A percentile compares a stretch with the other conserved stretches of the same genome.
Evolutionary conservation across 2,329 filamentous ascomycete genomes (phyloP).

Genomic region (Stagonosporopsis vannaccii): DNA sequence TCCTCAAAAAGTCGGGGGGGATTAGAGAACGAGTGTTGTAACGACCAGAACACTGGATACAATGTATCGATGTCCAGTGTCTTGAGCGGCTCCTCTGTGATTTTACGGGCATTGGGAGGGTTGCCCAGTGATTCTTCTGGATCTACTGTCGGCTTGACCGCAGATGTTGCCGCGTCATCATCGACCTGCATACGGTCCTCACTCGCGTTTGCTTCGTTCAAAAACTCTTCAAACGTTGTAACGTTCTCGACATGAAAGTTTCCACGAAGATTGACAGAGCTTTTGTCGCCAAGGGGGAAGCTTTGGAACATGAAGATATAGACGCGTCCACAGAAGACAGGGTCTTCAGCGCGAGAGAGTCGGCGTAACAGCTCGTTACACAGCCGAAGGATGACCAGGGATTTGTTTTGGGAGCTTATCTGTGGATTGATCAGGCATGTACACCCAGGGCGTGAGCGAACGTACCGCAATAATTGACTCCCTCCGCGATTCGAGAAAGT

Average conservation of each 20-base stretch:
- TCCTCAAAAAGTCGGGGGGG: constrained; percentile 82
- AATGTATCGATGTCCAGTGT: constrained; percentile 72
- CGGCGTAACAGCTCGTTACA: constrained; percentile 96
- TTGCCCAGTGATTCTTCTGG: constrained; percentile 46
- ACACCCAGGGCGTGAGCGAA: not conserved
- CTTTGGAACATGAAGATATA: constrained; percentile 99
- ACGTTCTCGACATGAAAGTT: constrained; percentile 97
- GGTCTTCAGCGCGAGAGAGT: constrained; percentile 94
- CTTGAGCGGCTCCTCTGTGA: constrained; percentile 56
- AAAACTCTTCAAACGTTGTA: constrained; percentile 76
- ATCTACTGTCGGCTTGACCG: constrained; percentile 33
- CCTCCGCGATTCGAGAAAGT: constrained; percentile 91
- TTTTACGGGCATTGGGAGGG: constrained; percentile 30
- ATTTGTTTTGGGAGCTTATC: constrained; percentile 67
- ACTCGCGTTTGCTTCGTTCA: constrained; percentile 46
- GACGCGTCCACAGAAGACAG: constrained; percentile 94
- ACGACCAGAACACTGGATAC: constrained; percentile 92
- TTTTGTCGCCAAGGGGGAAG: constrained; percentile 94
- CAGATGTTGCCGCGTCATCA: constrained; percentile 44
- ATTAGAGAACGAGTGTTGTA: constrained; percentile 91
- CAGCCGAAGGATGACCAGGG: constrained; percentile 85
- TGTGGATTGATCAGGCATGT: constrained; percentile 34
- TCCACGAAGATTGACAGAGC: constrained; percentile 93
- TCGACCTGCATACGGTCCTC: constrained; percentile 73
- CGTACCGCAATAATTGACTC: constrained; percentile 82